Percentiles rank a stretch among this genome's conserved stretches.
phyloP scores from a whole-genome alignment of 2,329 filamentous ascomycete species.

The Knoxdaviesia proteae region DNA sequence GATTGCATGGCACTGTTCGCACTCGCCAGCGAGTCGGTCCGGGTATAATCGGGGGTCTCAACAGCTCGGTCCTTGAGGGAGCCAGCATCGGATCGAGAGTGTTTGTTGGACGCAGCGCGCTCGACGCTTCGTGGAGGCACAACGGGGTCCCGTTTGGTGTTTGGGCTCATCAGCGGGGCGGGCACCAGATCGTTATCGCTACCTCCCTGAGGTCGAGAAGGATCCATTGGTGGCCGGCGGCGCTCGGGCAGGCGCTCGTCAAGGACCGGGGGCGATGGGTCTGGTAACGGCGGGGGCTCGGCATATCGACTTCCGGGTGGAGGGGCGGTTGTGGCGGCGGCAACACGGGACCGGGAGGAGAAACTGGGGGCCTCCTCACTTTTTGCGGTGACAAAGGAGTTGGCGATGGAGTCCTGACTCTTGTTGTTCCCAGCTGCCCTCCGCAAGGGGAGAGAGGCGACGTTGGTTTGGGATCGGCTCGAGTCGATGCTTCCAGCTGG shows the following conservation, averaged over 20 bases:
- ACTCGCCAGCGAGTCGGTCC: conserved; percentile 1
- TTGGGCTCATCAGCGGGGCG: conserved; percentile 33
- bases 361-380: conserved; percentile 31
- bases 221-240: conserved; percentile 45
- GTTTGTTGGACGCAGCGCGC: conserved; percentile 24
- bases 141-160: conserved; percentile 20
- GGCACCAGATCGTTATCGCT: conserved; percentile 33
- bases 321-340: conserved; percentile 15
- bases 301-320: conserved; percentile 18
- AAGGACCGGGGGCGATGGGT: conserved; percentile 6
- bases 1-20: conserved; percentile 3
- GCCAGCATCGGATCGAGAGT: conserved; percentile 11
- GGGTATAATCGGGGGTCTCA: conserved; percentile 3
- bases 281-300: conserved; percentile 9
- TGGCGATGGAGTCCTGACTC: conserved; percentile 35
- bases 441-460: conserved; percentile 10
- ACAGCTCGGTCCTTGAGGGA: conserved; percentile 4
- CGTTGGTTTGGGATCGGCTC: conserved; percentile 16
- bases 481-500: conserved; percentile 32
- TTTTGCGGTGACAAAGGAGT: conserved; percentile 21
- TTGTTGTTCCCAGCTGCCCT: conserved; percentile 16
- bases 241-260: conserved; percentile 37
- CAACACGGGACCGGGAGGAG: conserved; percentile 32
- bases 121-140: conserved; percentile 30
- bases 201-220: conserved; percentile 25